Evolutionary conservation across 1,284 basidiomycete genomes (phyloP), one percentile per base, ranked within the genome.

Genomic region (Fomitopsis pinicola): DNA sequence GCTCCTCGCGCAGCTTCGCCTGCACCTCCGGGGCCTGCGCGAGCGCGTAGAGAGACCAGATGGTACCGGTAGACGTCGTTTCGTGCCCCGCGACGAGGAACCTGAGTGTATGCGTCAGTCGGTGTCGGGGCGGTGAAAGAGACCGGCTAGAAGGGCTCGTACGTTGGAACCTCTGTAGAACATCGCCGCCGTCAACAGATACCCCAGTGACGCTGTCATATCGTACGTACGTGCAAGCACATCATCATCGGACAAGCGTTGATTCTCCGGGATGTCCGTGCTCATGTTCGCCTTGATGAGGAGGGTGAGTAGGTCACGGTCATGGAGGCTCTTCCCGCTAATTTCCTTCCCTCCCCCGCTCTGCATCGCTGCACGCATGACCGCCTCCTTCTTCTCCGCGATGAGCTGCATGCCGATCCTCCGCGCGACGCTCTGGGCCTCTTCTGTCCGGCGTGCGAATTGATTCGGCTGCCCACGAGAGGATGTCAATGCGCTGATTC

Each of bases 51-150:
- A 95, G 75, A 0, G 84, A 84, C 86, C 86, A 88, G 0, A 80
- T 79, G 0, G 80, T 79, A 2, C 68, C 70, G 2, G 72, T 64
- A 30, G 63, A 65, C n/a, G 78, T 78, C 0, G 93, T 94, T 70
- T 94, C 92, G 72, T 94, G 89, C 2, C 92, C 92, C 5, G 87
- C 86, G 8, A 84, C 76, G 2, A 89, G 69, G 73, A 87, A 87
- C 15, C 68, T 69, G 45, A 12, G 52, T 53, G 52, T 26, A 26
- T 19, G 26, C 5, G 26, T 9, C 8, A 19, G 22, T 46, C 15
- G 26, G 42, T 44, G 8, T 17, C 22, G 38, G 9, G 1, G 6
- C 19, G 46, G 14, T 40, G 30, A 8, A 2, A 17, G 36, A 55
- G 17, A 1, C 44, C 30, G 6, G 35, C 5, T 9, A 7, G 52